These are phyloP conservation scores for Fremontodendron californicum DNA, from an alignment of 345 rosid genomes.

Conservation along the genomic window DNA sequence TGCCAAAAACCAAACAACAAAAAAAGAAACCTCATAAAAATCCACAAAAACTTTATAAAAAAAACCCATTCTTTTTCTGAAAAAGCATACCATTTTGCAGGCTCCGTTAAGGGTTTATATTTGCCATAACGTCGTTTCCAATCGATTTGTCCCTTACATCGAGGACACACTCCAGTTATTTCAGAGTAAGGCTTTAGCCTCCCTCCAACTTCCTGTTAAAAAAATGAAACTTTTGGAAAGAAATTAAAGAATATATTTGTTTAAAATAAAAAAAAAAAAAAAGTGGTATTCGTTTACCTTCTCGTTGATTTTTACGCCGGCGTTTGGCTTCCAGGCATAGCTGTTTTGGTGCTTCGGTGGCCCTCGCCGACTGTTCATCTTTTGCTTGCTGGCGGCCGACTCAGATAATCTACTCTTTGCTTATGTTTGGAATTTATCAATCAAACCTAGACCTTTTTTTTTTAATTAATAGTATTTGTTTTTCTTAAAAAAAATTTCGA, in stretches of 20 bases:
- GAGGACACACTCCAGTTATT: constrained; percentile 78
- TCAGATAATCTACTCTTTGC: background rate
- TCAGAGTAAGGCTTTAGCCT: constrained; percentile 63
- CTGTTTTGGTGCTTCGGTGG: constrained; percentile 86
- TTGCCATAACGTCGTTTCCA: constrained; percentile 96
- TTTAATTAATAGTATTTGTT: background rate
- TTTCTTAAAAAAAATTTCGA: too few species aligned
- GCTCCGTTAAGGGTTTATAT: constrained; percentile 69
- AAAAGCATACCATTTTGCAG: constrained; percentile 72
- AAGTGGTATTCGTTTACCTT: constrained; percentile 36
- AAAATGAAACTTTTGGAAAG: background rate
- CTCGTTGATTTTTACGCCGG: constrained; percentile 84
- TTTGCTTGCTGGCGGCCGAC: background rate
- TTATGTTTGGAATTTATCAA: background rate
- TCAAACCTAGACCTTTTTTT: background rate
- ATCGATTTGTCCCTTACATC: constrained; percentile 88
- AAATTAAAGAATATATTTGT: background rate
- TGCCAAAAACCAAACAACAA: constrained; percentile 18
- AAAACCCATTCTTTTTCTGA: background rate
- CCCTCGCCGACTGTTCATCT: constrained; percentile 59
- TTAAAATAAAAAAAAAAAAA: background rate
- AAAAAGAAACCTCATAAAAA: background rate
- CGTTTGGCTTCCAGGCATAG: constrained; percentile 87
- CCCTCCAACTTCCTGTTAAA: constrained; percentile 68
- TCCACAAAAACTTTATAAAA: background rate